Evolutionary conservation across 2,329 filamentous ascomycete genomes (phyloP).

Genomic region (Botrytis sinoallii): DNA sequence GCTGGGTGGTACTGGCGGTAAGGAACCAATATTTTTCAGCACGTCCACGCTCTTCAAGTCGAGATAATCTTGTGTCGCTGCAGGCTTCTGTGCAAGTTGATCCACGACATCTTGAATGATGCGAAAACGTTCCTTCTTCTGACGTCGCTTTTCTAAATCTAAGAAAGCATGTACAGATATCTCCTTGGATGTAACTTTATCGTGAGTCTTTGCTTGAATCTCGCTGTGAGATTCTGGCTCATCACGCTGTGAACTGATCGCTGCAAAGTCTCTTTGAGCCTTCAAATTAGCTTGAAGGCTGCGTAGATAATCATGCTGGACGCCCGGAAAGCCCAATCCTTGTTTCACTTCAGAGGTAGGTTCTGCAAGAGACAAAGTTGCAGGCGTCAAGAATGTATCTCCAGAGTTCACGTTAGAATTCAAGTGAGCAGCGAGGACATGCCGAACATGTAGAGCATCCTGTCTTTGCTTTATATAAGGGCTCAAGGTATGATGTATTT

Average conservation of each 20-base stretch:
- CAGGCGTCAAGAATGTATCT: constrained; percentile 39
- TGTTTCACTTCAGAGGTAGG: constrained; percentile 39
- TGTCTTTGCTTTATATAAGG: constrained; percentile 56
- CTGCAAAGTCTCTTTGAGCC: constrained; percentile 47
- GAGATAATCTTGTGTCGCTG: constrained; percentile 50
- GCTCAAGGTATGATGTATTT: constrained; percentile 46
- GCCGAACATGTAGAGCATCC: constrained; percentile 55
- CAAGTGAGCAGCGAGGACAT: constrained; percentile 53
- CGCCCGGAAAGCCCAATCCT: constrained; percentile 42
- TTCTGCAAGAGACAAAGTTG: constrained; percentile 48
- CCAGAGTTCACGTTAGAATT: constrained; percentile 42
- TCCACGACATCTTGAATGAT: constrained; percentile 52
- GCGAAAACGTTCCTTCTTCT: constrained; percentile 50
- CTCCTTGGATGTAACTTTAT: constrained; percentile 13
- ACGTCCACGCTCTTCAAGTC: constrained; percentile 33
- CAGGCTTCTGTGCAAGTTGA: constrained; percentile 50
- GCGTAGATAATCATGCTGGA: constrained; percentile 54
- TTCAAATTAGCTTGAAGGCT: constrained; percentile 52
- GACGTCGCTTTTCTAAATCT: constrained; percentile 49
- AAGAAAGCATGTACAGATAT: constrained; percentile 49
- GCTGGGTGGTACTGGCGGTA: constrained; percentile 34
- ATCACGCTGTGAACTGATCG: constrained; percentile 29
- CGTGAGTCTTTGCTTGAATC: constrained; percentile 24
- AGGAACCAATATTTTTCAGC: constrained; percentile 27
- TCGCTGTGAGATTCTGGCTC: constrained; percentile 19